Conservation (phyloP, 2,329 filamentous ascomycete genomes). For the Diaporthe batatas region DNA sequence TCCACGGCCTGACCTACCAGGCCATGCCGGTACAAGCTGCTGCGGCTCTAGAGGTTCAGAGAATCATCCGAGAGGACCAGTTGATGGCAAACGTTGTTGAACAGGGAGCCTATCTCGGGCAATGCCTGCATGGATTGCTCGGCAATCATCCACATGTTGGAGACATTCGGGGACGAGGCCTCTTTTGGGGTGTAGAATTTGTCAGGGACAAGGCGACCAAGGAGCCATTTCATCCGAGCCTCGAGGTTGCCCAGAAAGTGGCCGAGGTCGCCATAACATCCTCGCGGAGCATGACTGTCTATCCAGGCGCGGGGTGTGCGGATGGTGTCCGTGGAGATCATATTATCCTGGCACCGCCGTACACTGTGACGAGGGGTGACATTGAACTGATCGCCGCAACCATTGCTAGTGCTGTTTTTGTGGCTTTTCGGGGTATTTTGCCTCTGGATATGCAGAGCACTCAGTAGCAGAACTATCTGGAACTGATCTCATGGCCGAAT, state of each 20-base stretch:
- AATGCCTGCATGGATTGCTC: not conserved
- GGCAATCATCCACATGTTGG: not conserved
- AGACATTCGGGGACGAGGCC: not conserved
- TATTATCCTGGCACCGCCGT: not conserved
- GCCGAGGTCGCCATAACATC: not conserved
- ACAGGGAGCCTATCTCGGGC: not conserved
- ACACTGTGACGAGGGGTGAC: not conserved
- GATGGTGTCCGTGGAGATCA: constrained; percentile 1
- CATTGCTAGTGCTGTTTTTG: not conserved
- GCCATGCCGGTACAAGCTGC: not conserved
- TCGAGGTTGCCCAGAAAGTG: not conserved
- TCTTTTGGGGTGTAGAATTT: not conserved
- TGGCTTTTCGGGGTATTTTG: not conserved
- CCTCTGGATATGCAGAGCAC: too few relatives aligned
- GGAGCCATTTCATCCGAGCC: not conserved
- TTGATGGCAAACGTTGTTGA: not conserved
- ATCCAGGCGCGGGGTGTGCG: not conserved
- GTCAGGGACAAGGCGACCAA: not conserved
- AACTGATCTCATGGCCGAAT: too few relatives aligned
- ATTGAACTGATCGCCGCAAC: not conserved
- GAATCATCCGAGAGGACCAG: not conserved
- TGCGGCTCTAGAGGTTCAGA: not conserved
- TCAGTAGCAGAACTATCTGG: too few relatives aligned
- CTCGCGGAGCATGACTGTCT: not conserved
- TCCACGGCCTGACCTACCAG: constrained; percentile 1